Base-by-base conservation (phyloP, 176 grass and related monocot genomes). In the Miscanthus lutarioriparius region DNA sequence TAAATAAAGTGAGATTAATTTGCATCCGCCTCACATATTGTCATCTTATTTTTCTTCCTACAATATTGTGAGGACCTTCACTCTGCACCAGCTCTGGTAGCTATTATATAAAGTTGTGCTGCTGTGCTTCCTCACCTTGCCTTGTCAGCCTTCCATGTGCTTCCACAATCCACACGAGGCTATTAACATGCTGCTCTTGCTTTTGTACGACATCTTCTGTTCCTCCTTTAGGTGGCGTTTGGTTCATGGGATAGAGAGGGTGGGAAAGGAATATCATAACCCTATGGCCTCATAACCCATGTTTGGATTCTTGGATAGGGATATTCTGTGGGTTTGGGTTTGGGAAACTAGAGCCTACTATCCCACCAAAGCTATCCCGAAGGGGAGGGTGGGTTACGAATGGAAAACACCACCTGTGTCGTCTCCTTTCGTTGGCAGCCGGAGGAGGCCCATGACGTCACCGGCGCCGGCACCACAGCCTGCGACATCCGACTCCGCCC, bases 1-100 rank as follows among this genome's bases (percentile, higher is more conserved):
- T 45, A 47, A 79, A 67, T 44, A 66, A 74, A 49, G 13, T 74
- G 71, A 17, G 72, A 20, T 49, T 32, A 80, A 66, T 41, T 67
- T 32, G 1, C 26, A 79, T 28, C 16, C 10, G 3, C 63, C 27
- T 43, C 39, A 11, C 27, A 27, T 72, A 30, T 75, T 7, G 9
- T 54, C 30, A 32, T 8, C 35, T 71, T 5, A 25, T 27, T 61
- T 36, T 37, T 83, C 70, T 49, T 22, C 40, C 38, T 64, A 16
- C 5, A n/a, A 4, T 22, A 65, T 76, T 66, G 32, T 75, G 59
- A 84, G 26, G 22, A 9, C 23, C 20, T 87, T 67, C 8, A 58
- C 17, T 74, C 5, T 44, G 22, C 49, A 7, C 36, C 36, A 87
- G 36, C 8, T 45, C 67, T 62, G 33, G 69, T 81, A 66, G 67